A percentile compares a stretch with the other conserved stretches of the same genome.
Evolutionary conservation across 805 yeast genomes (phyloP).

Genomic region (Schwanniomyces polymorphus): DNA sequence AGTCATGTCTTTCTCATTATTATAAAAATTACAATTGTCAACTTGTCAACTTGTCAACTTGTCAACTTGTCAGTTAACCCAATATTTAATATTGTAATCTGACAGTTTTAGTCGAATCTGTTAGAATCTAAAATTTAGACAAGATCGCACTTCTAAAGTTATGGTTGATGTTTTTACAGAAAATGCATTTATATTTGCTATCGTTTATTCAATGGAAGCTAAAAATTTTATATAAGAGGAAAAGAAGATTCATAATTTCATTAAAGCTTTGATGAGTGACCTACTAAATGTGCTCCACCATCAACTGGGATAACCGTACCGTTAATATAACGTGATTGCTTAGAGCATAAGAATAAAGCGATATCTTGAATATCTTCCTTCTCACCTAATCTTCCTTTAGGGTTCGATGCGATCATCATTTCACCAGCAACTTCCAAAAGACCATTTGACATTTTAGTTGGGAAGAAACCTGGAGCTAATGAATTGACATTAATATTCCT

Average conservation of each 20-base stretch:
- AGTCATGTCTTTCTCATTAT: no score
- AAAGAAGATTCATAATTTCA: neutral
- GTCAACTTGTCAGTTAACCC: no score
- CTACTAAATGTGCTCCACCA: constrained; percentile 60
- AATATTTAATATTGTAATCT: no score
- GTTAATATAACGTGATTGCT: constrained; percentile 60
- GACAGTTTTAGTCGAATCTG: no score
- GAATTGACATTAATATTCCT: constrained; percentile 66
- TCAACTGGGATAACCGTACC: constrained; percentile 70
- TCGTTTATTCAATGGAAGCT: no score
- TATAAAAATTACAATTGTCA: no score
- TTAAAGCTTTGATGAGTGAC: constrained; percentile 2
- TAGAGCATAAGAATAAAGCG: constrained; percentile 53
- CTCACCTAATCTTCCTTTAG: constrained; percentile 61
- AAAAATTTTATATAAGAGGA: neutral
- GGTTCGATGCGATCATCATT: constrained; percentile 48
- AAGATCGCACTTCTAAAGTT: no score
- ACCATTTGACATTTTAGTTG: constrained; percentile 72
- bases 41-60: no score
- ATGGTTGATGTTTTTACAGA: no score
- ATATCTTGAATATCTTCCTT: constrained; percentile 59
- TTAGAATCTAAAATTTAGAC: no score
- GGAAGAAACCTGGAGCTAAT: constrained; percentile 77
- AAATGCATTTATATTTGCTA: no score
- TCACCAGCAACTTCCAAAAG: constrained; percentile 53